Percentiles rank a stretch among this genome's conserved stretches.
These are phyloP conservation scores for Fusarium albosuccineum DNA, from an alignment of 2,329 filamentous ascomycete species.

Conservation along the genomic window DNA sequence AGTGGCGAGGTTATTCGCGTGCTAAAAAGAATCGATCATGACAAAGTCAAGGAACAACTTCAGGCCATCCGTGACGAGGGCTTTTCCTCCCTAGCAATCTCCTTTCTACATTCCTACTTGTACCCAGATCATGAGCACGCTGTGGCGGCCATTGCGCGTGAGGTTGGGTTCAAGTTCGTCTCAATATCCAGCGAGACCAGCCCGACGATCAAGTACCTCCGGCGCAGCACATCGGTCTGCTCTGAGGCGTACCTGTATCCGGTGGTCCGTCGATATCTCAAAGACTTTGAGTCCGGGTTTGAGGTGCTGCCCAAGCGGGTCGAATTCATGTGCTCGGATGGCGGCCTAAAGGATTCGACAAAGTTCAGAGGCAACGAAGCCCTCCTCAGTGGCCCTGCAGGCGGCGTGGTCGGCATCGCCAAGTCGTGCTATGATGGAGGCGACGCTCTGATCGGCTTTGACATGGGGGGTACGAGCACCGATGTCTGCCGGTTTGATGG, in stretches of 20 bases:
- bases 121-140: slow-evolving; percentile 85
- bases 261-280: slow-evolving; percentile 76
- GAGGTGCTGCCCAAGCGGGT: slow-evolving; percentile 67
- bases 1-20: slow-evolving; percentile 76
- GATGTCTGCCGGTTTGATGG: slow-evolving; percentile 78
- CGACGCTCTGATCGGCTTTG: slow-evolving; percentile 62
- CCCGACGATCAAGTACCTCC: slow-evolving; percentile 79
- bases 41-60: slow-evolving; percentile 66
- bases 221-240: slow-evolving; percentile 75
- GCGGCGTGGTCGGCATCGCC: slow-evolving; percentile 79
- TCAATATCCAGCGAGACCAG: slow-evolving; percentile 75
- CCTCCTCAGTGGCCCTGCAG: slow-evolving; percentile 76
- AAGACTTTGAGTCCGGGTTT: slow-evolving; percentile 74
- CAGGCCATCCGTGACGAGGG: slow-evolving; percentile 72
- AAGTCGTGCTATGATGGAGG: slow-evolving; percentile 74
- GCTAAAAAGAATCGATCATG: slow-evolving; percentile 65
- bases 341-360: slow-evolving; percentile 62
- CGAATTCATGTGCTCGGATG: slow-evolving; percentile 76
- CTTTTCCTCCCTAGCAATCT: slow-evolving; percentile 83
- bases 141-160: slow-evolving; percentile 77
- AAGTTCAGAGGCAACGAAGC: slow-evolving; percentile 74
- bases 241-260: slow-evolving; percentile 81
- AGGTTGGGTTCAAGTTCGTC: slow-evolving; percentile 80
- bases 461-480: slow-evolving; percentile 75
- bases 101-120: slow-evolving; percentile 89